These are phyloP conservation scores for Leccinum glutinopallens DNA, from an alignment of 1,284 basidiomycete genomes.

Conservation along the genomic window DNA sequence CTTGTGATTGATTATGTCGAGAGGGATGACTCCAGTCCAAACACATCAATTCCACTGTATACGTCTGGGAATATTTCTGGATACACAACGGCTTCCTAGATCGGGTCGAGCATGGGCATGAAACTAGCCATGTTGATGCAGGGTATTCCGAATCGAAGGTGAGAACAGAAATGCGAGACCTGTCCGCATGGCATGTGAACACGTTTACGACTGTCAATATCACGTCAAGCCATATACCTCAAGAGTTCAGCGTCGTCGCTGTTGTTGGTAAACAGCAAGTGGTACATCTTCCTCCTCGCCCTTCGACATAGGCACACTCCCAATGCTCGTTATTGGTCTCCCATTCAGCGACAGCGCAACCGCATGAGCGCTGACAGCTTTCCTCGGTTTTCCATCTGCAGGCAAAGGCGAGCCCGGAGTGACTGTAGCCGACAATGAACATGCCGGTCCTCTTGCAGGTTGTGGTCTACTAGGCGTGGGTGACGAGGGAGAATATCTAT, in stretches of 20 bases:
- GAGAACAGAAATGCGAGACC: constrained; percentile 7
- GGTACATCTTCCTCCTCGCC: constrained; percentile 77
- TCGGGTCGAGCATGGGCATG: constrained; percentile 20
- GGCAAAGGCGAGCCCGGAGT: constrained; percentile 43
- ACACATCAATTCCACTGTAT: constrained; percentile 23
- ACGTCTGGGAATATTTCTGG: constrained; percentile 30
- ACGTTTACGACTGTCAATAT: background rate
- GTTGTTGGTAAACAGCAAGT: constrained; percentile 74
- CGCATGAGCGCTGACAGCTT: constrained; percentile 67
- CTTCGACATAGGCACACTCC: constrained; percentile 29
- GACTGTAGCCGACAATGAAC: constrained; percentile 70
- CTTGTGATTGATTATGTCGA: too few species aligned
- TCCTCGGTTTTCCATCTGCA: constrained; percentile 60
- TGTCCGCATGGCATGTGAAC: constrained; percentile 20
- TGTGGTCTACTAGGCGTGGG: constrained; percentile 29
- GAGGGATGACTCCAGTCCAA: constrained; percentile 16
- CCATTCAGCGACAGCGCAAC: constrained; percentile 42
- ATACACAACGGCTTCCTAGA: constrained; percentile 30
- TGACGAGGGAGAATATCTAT: constrained; percentile 40
- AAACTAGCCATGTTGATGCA: constrained; percentile 9
- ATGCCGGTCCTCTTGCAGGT: constrained; percentile 47
- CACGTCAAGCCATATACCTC: constrained; percentile 17
- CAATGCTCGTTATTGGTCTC: constrained; percentile 44
- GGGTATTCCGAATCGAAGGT: constrained; percentile 13
- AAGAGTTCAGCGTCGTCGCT: constrained; percentile 52